phyloP scores from a whole-genome alignment of 495 filamentous ascomycete species.

The Tuber indicum region DNA sequence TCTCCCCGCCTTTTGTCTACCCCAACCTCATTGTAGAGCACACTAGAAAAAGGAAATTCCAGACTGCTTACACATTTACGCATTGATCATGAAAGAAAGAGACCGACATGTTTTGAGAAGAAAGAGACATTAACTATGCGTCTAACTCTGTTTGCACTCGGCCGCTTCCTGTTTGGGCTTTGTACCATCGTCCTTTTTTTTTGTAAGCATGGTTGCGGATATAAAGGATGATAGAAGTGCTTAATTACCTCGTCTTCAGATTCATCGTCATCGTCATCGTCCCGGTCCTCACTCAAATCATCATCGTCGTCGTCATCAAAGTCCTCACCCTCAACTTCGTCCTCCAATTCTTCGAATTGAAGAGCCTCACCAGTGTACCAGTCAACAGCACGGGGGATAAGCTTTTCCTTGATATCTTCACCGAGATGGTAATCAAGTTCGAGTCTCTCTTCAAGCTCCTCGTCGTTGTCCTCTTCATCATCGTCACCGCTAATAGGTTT shows the following conservation, averaged over 20 bases:
- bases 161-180: conserved; percentile 99
- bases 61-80: background rate
- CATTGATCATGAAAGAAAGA: conserved; percentile 1
- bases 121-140: conserved; percentile 27
- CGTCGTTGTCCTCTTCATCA: conserved; percentile 68
- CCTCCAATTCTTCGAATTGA: conserved; percentile 90
- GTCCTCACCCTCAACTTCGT: conserved; percentile 75
- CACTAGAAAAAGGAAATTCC: background rate
- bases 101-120: conserved; percentile 13
- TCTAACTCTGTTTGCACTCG: conserved; percentile 99
- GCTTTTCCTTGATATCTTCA: conserved; percentile 99
- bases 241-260: conserved; percentile 85
- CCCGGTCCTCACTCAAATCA: conserved; percentile 75
- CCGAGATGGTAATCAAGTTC: conserved; percentile 99
- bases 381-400: conserved; percentile 96
- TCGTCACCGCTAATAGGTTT: conserved; percentile 71
- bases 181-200: conserved; percentile 67
- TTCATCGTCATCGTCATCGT: conserved; percentile 76
- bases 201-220: conserved; percentile 39
- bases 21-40: conserved; percentile 17
- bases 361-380: conserved; percentile 99
- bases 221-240: conserved; percentile 10
- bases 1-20: conserved; percentile 26
- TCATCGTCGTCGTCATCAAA: conserved; percentile 88
- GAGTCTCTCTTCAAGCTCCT: conserved; percentile 93